Conservation (phyloP, 1,284 basidiomycete genomes). For the Trametes sp. region DNA sequence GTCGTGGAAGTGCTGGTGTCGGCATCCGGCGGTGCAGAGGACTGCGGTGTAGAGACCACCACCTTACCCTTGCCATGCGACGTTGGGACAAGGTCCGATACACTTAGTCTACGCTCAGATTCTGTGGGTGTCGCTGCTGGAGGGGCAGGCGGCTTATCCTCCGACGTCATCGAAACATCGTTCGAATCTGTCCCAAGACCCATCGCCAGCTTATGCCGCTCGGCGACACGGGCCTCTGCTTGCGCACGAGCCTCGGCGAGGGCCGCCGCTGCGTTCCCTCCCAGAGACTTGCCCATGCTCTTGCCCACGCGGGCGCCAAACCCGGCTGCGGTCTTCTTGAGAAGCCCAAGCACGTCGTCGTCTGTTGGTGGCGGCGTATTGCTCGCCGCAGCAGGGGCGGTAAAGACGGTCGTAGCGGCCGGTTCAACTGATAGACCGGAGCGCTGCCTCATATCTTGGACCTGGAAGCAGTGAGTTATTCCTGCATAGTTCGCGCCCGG, state of each 20-base stretch:
- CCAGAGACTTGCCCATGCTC: slow-evolving; percentile 68
- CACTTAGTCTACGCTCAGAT: slow-evolving; percentile 53
- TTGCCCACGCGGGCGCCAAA: slow-evolving; percentile 70
- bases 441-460: neutral
- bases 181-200: slow-evolving; percentile 13
- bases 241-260: slow-evolving; percentile 75
- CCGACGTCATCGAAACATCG: slow-evolving; percentile 19
- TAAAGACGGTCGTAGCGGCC: neutral
- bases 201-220: slow-evolving; percentile 58
- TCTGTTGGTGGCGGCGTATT: slow-evolving; percentile 45
- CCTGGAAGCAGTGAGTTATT: neutral
- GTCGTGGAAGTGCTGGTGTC: slow-evolving; percentile 58
- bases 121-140: slow-evolving; percentile 27
- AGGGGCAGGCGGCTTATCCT: slow-evolving; percentile 8
- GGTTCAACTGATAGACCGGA: neutral
- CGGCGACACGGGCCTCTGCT: slow-evolving; percentile 73
- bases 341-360: slow-evolving; percentile 55
- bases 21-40: slow-evolving; percentile 20
- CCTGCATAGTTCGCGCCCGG: too few species aligned
- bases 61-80: slow-evolving; percentile 19
- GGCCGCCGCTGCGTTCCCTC: slow-evolving; percentile 62
- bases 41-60: slow-evolving; percentile 4
- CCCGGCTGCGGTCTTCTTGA: slow-evolving; percentile 74
- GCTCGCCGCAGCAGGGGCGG: neutral
- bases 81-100: slow-evolving; percentile 56